A percentile compares a stretch with the other conserved stretches of the same genome.
Evolutionary conservation across 1,139 yeast species (phyloP).

Genomic region (Barnettozyma hawaiiensis): DNA sequence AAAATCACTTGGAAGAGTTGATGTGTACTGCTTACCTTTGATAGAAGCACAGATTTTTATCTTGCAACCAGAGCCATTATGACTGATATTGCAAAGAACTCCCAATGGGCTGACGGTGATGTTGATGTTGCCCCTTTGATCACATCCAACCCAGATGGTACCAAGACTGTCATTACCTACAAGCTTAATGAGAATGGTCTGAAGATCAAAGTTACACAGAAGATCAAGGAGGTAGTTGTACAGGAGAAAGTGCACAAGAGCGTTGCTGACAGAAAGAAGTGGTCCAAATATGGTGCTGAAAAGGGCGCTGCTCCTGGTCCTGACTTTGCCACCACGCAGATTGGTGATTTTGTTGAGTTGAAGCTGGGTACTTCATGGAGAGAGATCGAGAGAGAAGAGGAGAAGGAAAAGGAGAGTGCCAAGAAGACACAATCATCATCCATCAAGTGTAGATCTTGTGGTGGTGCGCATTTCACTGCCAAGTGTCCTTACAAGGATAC

Average conservation of each 20-base stretch:
- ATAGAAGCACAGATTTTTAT: not conserved
- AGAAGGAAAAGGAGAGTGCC: slow-evolving; percentile 49
- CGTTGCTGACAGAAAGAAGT: slow-evolving; percentile 66
- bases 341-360: slow-evolving; percentile 76
- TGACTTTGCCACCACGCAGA: slow-evolving; percentile 79
- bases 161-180: slow-evolving; percentile 81
- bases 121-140: slow-evolving; percentile 61
- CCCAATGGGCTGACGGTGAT: slow-evolving; percentile 58
- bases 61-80: slow-evolving; percentile 1
- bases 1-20: slow-evolving; percentile 2
- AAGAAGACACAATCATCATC: slow-evolving; percentile 42
- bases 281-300: slow-evolving; percentile 84
- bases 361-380: slow-evolving; percentile 71
- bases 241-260: slow-evolving; percentile 77
- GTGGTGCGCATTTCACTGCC: slow-evolving; percentile 89
- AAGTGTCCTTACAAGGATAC: slow-evolving; percentile 96
- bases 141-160: slow-evolving; percentile 77
- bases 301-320: slow-evolving; percentile 76
- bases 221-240: slow-evolving; percentile 67
- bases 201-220: slow-evolving; percentile 83
- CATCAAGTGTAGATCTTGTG: slow-evolving; percentile 83
- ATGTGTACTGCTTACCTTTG: no score
- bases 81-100: slow-evolving; percentile 7
- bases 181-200: slow-evolving; percentile 74
- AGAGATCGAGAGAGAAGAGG: slow-evolving; percentile 58